Conservation (phyloP, 768 basidiomycete species). For the Rhodotorula paludigena region DNA sequence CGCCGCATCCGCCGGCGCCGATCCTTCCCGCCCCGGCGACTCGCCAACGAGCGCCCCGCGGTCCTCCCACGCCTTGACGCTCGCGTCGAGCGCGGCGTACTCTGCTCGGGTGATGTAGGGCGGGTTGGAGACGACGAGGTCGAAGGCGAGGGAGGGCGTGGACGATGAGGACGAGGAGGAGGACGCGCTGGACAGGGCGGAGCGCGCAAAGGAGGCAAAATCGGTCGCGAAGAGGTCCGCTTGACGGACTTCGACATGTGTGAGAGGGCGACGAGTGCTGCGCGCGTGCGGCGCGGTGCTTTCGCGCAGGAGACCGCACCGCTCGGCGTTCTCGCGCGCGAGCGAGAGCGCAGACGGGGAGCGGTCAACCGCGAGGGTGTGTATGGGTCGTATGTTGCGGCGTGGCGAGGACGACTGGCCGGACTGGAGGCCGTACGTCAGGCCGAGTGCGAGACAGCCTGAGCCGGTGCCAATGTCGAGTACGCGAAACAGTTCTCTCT, state of each 20-base stretch:
- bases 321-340: conserved; percentile 52
- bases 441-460: conserved; percentile 82
- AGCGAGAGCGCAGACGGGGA: conserved; percentile 58
- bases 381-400: background rate
- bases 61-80: conserved; percentile 76
- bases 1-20: background rate
- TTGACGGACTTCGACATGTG: conserved; percentile 40
- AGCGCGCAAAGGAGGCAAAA: conserved; percentile 8
- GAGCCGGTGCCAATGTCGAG: conserved; percentile 91
- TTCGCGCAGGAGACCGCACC: background rate
- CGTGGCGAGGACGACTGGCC: no score
- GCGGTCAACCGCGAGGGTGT: conserved; percentile 55
- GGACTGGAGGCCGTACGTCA: conserved; percentile 61
- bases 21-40: conserved; percentile 47
- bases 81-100: conserved; percentile 60
- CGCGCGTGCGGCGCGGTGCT: no score
- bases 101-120: conserved; percentile 73
- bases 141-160: conserved; percentile 51
- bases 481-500: conserved; percentile 52
- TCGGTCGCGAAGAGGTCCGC: conserved; percentile 40
- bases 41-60: conserved; percentile 74
- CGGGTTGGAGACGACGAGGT: conserved; percentile 77
- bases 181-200: no score
- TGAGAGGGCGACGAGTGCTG: background rate
- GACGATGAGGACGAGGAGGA: no score